A percentile compares a stretch with the other conserved stretches of the same genome.
Evolutionary conservation across 1,284 basidiomycete species (phyloP).

Genomic region (Sporisorium sorghi): DNA sequence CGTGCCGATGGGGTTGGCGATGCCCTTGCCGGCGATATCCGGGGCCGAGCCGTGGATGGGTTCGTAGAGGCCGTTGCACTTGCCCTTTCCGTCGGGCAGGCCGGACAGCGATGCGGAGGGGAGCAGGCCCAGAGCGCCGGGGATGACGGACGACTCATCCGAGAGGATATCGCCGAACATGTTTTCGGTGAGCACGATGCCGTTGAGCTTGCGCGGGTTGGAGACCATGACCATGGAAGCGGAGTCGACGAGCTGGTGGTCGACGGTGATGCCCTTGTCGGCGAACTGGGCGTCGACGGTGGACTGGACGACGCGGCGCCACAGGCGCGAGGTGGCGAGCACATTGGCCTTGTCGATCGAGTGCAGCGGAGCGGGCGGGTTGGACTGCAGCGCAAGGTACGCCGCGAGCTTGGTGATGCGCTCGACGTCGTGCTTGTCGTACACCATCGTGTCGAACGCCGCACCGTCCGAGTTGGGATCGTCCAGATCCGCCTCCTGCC

Average conservation of each 20-base stretch:
- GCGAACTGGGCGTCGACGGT: slow-evolving; percentile 65
- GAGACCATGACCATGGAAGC: slow-evolving; percentile 96
- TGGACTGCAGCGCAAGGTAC: slow-evolving; percentile 82
- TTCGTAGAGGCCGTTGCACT: slow-evolving; percentile 88
- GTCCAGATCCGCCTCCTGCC: slow-evolving; percentile 79
- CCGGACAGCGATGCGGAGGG: slow-evolving; percentile 95
- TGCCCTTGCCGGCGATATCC: slow-evolving; percentile 92
- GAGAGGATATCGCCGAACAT: slow-evolving; percentile 78
- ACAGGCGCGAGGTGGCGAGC: slow-evolving; percentile 90
- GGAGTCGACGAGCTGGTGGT: slow-evolving; percentile 88
- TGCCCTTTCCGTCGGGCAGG: slow-evolving; percentile 80
- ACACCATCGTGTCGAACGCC: slow-evolving; percentile 77
- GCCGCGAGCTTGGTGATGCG: slow-evolving; percentile 96
- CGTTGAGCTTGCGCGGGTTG: slow-evolving; percentile 93
- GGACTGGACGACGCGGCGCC: slow-evolving; percentile 77
- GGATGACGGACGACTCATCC: slow-evolving; percentile 96
- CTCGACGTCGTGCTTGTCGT: slow-evolving; percentile 90
- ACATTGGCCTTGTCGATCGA: slow-evolving; percentile 99
- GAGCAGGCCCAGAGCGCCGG: slow-evolving; percentile 93
- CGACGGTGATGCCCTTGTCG: slow-evolving; percentile 58
- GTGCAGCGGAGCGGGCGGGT: slow-evolving; percentile 89
- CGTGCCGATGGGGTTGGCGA: slow-evolving; percentile 96
- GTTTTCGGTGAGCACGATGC: slow-evolving; percentile 74
- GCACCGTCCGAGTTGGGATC: slow-evolving; percentile 61
- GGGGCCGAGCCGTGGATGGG: slow-evolving; percentile 84